phyloP scores from a whole-genome alignment of 768 basidiomycete species.

The Kwoniella sp. region DNA sequence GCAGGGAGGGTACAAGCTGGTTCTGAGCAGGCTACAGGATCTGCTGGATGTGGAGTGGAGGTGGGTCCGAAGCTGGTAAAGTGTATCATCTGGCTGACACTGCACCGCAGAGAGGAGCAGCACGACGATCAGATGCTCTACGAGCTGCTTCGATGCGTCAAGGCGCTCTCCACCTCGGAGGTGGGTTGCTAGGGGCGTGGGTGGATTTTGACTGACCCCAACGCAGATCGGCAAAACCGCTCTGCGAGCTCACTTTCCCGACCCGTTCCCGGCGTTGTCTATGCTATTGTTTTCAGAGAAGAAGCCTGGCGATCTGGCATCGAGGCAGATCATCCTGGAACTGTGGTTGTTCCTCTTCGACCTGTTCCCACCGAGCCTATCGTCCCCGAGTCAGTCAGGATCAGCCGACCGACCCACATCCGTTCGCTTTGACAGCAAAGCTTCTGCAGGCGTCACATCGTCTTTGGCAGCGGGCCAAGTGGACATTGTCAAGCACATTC shows the following conservation, averaged over 20 bases:
- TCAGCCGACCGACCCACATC: slow-evolving; percentile 23
- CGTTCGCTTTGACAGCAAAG: slow-evolving; percentile 24
- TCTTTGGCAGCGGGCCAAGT: neutral
- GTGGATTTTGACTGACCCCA: neutral
- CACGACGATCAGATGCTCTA: slow-evolving; percentile 93
- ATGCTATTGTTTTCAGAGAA: slow-evolving; percentile 91
- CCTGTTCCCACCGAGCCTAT: slow-evolving; percentile 61
- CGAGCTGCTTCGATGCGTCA: slow-evolving; percentile 87
- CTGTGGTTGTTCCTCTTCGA: slow-evolving; percentile 83
- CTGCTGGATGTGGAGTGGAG: slow-evolving; percentile 95
- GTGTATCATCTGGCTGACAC: neutral
- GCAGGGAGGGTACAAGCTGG: slow-evolving; percentile 75
- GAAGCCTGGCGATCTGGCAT: slow-evolving; percentile 89
- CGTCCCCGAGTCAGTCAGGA: neutral
- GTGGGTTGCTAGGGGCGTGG: neutral
- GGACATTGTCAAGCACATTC: slow-evolving; percentile 22
- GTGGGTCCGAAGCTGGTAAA: slow-evolving; percentile 50
- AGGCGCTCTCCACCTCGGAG: slow-evolving; percentile 71
- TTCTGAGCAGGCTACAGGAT: slow-evolving; percentile 81
- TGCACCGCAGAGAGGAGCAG: slow-evolving; percentile 74
- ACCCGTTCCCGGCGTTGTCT: slow-evolving; percentile 79
- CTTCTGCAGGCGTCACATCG: neutral
- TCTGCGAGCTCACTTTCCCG: slow-evolving; percentile 79
- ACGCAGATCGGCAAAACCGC: slow-evolving; percentile 76
- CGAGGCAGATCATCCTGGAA: slow-evolving; percentile 85